phyloP scores from a whole-genome alignment of 306 rosid species.

The Malus sylvestris region DNA sequence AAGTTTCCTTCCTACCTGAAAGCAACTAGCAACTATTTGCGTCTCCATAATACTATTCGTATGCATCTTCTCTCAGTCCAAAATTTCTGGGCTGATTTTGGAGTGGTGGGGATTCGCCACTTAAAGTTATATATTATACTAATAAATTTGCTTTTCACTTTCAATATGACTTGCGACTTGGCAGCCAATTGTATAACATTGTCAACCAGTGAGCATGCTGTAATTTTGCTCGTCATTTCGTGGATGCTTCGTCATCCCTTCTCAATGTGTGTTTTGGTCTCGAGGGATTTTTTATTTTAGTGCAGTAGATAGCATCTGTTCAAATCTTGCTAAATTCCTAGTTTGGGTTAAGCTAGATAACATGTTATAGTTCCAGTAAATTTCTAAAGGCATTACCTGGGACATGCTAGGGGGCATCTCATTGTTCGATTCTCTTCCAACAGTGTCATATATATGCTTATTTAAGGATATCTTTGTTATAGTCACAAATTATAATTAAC shows the following conservation, averaged over 20 bases:
- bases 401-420: background rate
- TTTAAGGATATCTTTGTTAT: background rate
- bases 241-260: background rate
- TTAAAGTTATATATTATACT: too few species aligned
- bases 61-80: background rate
- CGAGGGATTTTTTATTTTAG: background rate
- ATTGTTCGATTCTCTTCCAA: background rate
- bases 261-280: background rate
- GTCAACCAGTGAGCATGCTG: background rate
- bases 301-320: background rate
- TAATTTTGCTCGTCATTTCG: background rate
- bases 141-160: background rate
- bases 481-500: slow-evolving; percentile 4
- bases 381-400: background rate
- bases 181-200: background rate
- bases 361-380: background rate
- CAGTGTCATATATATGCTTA: background rate
- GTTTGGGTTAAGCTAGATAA: background rate
- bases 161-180: background rate
- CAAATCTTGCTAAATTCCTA: background rate
- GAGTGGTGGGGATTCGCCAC: too few species aligned
- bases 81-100: background rate
- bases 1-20: slow-evolving; percentile 22
- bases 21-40: background rate
- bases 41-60: background rate